A percentile compares a stretch with the other conserved stretches of the same genome.
Conservation (phyloP, 306 rosid genomes). For the Cucurbita maxima region DNA sequence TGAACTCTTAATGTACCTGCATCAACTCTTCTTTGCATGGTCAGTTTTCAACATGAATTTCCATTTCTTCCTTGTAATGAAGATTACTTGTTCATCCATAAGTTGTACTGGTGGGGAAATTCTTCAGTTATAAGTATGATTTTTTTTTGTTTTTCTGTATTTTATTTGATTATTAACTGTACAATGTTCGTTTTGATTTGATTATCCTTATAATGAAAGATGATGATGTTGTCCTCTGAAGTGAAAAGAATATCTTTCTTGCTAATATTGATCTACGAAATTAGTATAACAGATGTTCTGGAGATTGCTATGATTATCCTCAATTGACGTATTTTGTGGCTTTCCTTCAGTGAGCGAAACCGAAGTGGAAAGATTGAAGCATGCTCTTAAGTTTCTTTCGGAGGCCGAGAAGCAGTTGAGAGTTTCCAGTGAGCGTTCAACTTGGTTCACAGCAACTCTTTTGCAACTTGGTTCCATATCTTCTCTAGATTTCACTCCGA, state of each 20-base stretch:
- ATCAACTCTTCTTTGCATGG: not conserved
- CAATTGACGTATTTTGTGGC: conserved; percentile 15
- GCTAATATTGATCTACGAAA: not conserved
- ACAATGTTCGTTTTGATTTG: not conserved
- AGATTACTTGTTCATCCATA: not conserved
- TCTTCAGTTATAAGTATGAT: not conserved
- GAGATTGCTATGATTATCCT: not conserved
- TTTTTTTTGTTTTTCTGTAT: not conserved
- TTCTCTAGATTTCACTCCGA: conserved; percentile 62
- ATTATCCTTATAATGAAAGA: not conserved
- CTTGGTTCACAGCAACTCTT: conserved; percentile 94
- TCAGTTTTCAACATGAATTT: not conserved
- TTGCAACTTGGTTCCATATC: conserved; percentile 84
- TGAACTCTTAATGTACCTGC: not conserved
- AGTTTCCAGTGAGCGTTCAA: conserved; percentile 84
- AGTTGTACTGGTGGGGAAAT: not conserved
- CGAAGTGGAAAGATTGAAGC: conserved; percentile 79
- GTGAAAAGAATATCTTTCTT: not conserved
- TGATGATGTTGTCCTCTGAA: not conserved
- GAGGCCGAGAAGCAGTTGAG: conserved; percentile 92
- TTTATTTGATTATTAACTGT: not conserved
- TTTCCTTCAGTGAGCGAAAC: conserved; percentile 59
- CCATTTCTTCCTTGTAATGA: not conserved
- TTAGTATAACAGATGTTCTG: not conserved
- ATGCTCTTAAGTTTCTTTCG: conserved; percentile 90